Conservation (phyloP, 148 eudicot species). For the Limonium bicolor region DNA sequence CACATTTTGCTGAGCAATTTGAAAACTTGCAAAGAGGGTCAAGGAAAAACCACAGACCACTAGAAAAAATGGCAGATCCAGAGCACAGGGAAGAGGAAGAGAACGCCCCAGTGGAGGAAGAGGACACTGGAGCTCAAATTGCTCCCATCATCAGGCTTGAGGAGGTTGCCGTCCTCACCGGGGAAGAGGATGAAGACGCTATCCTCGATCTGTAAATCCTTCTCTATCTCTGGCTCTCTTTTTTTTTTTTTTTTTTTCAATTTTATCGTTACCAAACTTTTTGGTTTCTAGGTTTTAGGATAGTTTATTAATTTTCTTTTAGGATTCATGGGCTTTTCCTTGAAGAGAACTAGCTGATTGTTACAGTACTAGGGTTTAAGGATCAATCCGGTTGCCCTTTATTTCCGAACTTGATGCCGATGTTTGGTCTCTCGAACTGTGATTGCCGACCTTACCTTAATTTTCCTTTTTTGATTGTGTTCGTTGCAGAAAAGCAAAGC, state of each 20-base stretch:
- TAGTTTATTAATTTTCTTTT: neutral
- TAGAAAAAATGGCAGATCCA: too few species aligned
- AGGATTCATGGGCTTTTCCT: constrained; percentile 1
- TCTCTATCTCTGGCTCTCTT: too few species aligned
- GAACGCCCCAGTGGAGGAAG: constrained; percentile 39
- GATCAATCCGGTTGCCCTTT: too few species aligned
- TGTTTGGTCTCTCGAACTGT: neutral
- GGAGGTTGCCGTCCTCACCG: constrained; percentile 60
- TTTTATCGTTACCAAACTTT: neutral
- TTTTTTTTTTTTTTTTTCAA: neutral
- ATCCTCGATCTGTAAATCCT: constrained; percentile 51
- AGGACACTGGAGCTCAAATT: constrained; percentile 72
- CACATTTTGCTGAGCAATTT: too few species aligned
- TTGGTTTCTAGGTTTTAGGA: neutral
- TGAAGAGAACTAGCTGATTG: too few species aligned
- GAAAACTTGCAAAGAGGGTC: too few species aligned
- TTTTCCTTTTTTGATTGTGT: neutral
- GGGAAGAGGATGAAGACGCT: constrained; percentile 67
- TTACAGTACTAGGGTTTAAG: constrained; percentile 3
- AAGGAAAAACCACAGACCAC: too few species aligned
- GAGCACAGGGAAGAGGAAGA: constrained; percentile 41
- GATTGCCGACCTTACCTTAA: too few species aligned
- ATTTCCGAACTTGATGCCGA: neutral
- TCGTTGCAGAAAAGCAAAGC: constrained; percentile 46
- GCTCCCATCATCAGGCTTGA: constrained; percentile 69